phyloP scores from a whole-genome alignment of 1,139 yeast species.

The Geotrichum candidum region DNA sequence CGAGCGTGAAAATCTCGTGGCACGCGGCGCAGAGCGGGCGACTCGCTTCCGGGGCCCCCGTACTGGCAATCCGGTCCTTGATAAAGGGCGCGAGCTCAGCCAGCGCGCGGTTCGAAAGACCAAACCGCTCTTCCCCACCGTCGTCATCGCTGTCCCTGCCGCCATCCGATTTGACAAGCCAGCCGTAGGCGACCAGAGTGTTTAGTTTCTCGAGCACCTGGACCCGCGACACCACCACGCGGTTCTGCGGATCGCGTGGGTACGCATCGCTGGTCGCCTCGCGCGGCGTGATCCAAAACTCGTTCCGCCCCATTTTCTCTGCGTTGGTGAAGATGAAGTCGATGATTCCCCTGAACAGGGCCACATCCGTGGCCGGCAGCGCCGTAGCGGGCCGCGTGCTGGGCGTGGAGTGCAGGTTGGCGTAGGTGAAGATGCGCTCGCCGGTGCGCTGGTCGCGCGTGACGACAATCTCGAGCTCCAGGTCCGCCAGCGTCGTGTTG shows the following conservation, averaged over 20 bases:
- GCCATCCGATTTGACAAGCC: conserved; percentile 13
- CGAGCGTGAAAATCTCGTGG: conserved; percentile 51
- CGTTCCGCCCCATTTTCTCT: neutral
- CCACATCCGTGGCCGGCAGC: conserved; percentile 1
- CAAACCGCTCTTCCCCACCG: conserved; percentile 1
- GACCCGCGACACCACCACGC: neutral
- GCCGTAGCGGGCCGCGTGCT: conserved; percentile 6
- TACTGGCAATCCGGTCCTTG: conserved; percentile 40
- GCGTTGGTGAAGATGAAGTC: neutral
- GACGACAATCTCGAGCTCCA: conserved; percentile 8
- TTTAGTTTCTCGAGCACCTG: conserved; percentile 9
- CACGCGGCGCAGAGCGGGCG: conserved; percentile 49
- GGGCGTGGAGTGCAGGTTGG: conserved; percentile 7
- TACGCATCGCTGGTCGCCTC: conserved; percentile 5
- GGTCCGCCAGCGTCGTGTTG: conserved; percentile 9
- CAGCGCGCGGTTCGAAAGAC: conserved; percentile 24
- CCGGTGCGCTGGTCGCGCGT: conserved; percentile 13
- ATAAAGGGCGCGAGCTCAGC: conserved; percentile 26
- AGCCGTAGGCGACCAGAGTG: conserved; percentile 7
- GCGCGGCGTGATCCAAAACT: conserved; percentile 1
- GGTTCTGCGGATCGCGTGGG: conserved; percentile 4
- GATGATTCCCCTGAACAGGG: conserved; percentile 2
- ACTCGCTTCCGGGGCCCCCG: conserved; percentile 36
- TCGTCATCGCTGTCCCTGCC: neutral
- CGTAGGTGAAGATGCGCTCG: conserved; percentile 7